Percentiles rank a stretch among this genome's conserved stretches.
Evolutionary conservation across 1,284 basidiomycete genomes (phyloP).

Genomic region (Pyrrhoderma noxium): DNA sequence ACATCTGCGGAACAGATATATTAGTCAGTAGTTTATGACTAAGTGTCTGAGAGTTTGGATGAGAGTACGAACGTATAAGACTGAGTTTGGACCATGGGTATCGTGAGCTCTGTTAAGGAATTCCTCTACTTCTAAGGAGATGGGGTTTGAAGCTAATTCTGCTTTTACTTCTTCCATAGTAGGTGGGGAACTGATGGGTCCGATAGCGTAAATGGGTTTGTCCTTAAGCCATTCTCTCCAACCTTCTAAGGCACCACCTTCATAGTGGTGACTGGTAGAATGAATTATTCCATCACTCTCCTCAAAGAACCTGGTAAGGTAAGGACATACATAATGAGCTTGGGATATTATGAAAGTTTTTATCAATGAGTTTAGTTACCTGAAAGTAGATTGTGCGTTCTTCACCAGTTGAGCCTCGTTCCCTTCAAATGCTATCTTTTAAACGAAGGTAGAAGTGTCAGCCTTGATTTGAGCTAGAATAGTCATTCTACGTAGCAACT

Average conservation of each 20-base stretch:
- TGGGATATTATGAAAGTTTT: no score
- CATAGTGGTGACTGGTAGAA: not conserved
- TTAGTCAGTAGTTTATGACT: no score
- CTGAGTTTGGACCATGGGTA: slow-evolving; percentile 8
- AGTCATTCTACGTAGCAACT: not conserved
- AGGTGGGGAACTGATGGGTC: not conserved
- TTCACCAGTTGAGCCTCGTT: no score
- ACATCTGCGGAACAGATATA: slow-evolving; percentile 2
- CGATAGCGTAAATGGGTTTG: not conserved
- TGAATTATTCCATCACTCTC: slow-evolving; percentile 10
- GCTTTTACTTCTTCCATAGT: not conserved
- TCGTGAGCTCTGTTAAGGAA: slow-evolving; percentile 1
- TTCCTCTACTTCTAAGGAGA: not conserved
- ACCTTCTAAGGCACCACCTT: not conserved
- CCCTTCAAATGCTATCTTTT: no score
- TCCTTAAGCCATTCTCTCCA: not conserved
- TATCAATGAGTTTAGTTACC: no score
- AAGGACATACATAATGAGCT: not conserved
- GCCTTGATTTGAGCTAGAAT: no score
- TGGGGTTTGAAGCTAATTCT: not conserved
- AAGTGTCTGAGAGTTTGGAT: no score
- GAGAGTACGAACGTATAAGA: slow-evolving; percentile 11
- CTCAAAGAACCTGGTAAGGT: slow-evolving; percentile 1
- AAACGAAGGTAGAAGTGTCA: no score
- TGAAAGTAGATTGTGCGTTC: no score